Evolutionary conservation across 2,329 filamentous ascomycete species (phyloP), one percentile per base, ranked within the genome.

Genomic region (Trichophyton benhamiae): DNA sequence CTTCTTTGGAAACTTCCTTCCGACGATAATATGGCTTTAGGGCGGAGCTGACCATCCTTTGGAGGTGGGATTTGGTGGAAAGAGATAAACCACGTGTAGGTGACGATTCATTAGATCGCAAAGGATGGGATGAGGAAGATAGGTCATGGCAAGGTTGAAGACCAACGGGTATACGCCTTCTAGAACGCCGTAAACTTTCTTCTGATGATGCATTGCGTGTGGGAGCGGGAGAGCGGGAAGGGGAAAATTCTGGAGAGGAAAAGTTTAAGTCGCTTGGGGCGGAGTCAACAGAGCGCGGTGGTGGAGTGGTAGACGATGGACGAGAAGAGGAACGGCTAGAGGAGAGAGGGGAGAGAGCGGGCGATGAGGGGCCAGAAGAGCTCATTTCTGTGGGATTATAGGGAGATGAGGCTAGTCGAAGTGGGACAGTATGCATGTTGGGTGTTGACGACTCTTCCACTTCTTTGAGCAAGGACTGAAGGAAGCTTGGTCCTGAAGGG

Each of bases 401-500:
- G 57, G 69, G 65, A 7, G 69, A 66, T 52, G 66, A 68, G 7
- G 75, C 71, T 17, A 68, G 70, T 22, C 69, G 70, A 65, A 68
- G 66, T 7, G 72, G 68, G 46, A 67, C 67, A 20, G 68, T 67
- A 61, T 60, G 66, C 63, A 38, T 71, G 65, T 60, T 68, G 66
- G 53, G 73, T 70, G 67, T 65, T 61, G 70, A 66, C 8, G 62
- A 75, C 78, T 77, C 80, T 69, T 95, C 91, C 1, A 97, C 89
- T 72, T 97, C 92, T 71, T 88, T 90, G 58, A 97, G 77, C 5
- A 97, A 78, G 0, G 90, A 92, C 25, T 90, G 89, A 6, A 97
- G 79, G 70, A 97, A 92, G 4, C 89, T 91, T 6, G 90, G 88
- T 63, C 77, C 71, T 60, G 67, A 49, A 57, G 60, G 33, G 60